phyloP scores from a whole-genome alignment of 306 rosid genomes.

The Inga laurina region DNA sequence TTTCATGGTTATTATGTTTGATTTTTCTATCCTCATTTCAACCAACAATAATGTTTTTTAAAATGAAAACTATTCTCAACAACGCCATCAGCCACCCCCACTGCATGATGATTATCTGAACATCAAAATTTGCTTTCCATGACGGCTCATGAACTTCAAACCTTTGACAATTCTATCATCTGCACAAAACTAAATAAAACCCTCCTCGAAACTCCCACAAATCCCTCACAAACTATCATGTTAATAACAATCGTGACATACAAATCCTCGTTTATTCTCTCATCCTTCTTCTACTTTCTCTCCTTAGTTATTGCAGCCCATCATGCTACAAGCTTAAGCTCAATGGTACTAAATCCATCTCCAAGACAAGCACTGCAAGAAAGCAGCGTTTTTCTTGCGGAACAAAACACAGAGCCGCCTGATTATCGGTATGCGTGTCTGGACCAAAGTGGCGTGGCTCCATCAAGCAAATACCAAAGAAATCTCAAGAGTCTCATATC shows the following conservation, averaged over 20 bases:
- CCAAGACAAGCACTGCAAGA: neutral
- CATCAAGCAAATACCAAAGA: constrained; percentile 36
- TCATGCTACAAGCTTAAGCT: neutral
- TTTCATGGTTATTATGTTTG: neutral
- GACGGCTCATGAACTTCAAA: neutral
- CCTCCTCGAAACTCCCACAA: neutral
- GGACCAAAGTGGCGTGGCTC: constrained; percentile 35
- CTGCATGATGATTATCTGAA: neutral
- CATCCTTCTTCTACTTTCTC: neutral
- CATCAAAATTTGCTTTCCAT: neutral
- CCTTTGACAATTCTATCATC: neutral
- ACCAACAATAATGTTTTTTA: neutral
- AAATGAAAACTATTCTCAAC: neutral
- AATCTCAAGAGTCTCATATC: constrained; percentile 39
- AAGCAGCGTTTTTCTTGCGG: neutral
- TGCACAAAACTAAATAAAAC: neutral
- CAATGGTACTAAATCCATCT: neutral
- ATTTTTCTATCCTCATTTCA: neutral
- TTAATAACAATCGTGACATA: neutral
- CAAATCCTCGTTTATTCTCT: neutral
- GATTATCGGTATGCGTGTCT: constrained; percentile 48
- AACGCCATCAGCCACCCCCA: neutral
- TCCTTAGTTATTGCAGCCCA: neutral
- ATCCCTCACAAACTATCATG: neutral
- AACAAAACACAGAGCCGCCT: constrained; percentile 30